Evolutionary conservation across 2,329 filamentous ascomycete species (phyloP).

Genomic region (Colletotrichum viniferum): DNA sequence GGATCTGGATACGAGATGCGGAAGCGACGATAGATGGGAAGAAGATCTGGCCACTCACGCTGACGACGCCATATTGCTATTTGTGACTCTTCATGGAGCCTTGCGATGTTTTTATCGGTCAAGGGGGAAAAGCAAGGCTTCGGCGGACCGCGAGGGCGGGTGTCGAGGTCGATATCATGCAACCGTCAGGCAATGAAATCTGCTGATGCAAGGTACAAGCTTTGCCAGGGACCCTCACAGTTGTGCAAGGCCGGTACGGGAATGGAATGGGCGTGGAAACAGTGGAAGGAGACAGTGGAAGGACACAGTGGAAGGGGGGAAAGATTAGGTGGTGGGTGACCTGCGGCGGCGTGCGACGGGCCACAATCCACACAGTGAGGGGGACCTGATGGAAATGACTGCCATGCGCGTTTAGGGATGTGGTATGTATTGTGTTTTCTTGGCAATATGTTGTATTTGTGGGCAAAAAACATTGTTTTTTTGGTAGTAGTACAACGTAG

Average conservation of each 20-base stretch:
- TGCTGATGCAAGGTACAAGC: conserved; percentile 23
- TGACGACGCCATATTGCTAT: conserved; percentile 29
- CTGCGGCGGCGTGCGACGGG: background rate
- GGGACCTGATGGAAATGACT: background rate
- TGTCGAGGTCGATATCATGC: conserved; percentile 12
- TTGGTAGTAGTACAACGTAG: too few species aligned
- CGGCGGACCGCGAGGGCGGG: background rate
- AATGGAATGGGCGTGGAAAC: conserved; percentile 3
- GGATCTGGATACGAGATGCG: background rate
- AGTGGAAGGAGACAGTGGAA: background rate
- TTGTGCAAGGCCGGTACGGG: background rate
- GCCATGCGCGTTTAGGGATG: background rate
- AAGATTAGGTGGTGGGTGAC: background rate
- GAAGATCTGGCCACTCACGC: conserved; percentile 26
- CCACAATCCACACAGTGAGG: background rate
- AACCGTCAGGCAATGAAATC: conserved; percentile 19
- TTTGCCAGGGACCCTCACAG: conserved; percentile 15
- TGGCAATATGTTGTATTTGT: too few species aligned
- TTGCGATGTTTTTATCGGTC: background rate
- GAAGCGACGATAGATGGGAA: background rate
- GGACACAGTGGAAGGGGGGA: background rate
- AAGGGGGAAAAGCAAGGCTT: background rate
- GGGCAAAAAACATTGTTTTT: too few species aligned
- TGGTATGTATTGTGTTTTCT: too few species aligned
- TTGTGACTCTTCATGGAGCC: conserved; percentile 16